Evolutionary conservation across 1,284 basidiomycete genomes (phyloP).

Genomic region (Marasmius oreades): DNA sequence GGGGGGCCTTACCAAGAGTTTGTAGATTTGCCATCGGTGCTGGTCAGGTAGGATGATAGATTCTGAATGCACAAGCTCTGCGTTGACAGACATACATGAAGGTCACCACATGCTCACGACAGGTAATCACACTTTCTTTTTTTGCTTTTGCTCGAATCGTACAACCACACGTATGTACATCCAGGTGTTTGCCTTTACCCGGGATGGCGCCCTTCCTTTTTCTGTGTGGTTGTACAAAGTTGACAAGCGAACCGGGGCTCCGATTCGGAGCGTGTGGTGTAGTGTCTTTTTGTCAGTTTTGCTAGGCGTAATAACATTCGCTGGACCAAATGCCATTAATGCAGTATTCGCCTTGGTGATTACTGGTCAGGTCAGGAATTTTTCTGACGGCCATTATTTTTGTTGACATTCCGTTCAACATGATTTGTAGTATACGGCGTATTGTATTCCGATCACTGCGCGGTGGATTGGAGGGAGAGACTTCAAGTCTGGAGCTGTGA

Average conservation of each 20-base stretch:
- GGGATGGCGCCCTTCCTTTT: constrained; percentile 44
- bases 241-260: constrained; percentile 24
- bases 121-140: background rate
- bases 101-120: constrained; percentile 7
- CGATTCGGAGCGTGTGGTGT: constrained; percentile 28
- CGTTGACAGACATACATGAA: background rate
- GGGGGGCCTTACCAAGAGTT: background rate
- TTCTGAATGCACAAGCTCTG: too few species aligned
- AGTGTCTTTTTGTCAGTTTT: constrained; percentile 20
- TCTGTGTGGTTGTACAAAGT: constrained; percentile 34
- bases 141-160: constrained; percentile 21
- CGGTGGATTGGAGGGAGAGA: constrained; percentile 21
- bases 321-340: constrained; percentile 26
- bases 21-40: constrained; percentile 1
- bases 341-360: constrained; percentile 28
- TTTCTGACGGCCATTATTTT: background rate
- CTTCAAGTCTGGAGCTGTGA: constrained; percentile 26
- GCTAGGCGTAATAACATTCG: constrained; percentile 27
- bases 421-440: constrained; percentile 15
- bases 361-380: constrained; percentile 12
- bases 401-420: background rate
- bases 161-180: constrained; percentile 32
- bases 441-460: constrained; percentile 26
- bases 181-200: constrained; percentile 33
- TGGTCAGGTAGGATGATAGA: background rate